phyloP scores from a whole-genome alignment of 2,329 filamentous ascomycete species.

The Zymoseptoria tritici region DNA sequence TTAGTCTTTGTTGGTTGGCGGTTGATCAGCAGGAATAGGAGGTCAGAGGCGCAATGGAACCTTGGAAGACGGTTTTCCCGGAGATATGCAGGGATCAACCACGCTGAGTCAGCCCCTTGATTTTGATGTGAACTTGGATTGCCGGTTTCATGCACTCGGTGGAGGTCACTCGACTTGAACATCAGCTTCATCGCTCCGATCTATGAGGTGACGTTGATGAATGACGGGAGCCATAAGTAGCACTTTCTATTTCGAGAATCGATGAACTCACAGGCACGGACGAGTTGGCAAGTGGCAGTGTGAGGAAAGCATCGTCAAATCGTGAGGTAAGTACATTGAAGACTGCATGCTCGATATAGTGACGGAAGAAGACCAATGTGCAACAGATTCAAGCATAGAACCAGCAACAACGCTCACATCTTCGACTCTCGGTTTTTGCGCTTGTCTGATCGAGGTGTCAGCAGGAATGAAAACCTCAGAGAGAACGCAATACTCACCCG shows the following conservation, averaged over 20 bases:
- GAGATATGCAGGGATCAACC: not conserved
- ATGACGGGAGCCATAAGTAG: not conserved
- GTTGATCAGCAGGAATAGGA: not conserved
- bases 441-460: slow-evolving; percentile 7
- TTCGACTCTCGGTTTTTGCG: slow-evolving; percentile 10
- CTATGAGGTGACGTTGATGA: not conserved
- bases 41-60: not conserved
- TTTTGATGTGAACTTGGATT: not conserved
- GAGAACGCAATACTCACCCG: slow-evolving; percentile 13
- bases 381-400: not conserved
- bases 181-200: not conserved
- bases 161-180: no score
- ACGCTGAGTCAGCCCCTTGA: not conserved
- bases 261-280: not conserved
- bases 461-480: not conserved
- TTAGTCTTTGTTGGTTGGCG: not conserved
- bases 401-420: slow-evolving; percentile 5
- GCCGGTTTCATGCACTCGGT: not conserved
- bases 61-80: not conserved
- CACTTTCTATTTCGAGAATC: not conserved
- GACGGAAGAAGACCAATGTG: not conserved
- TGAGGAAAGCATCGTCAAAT: not conserved
- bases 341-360: not conserved
- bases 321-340: not conserved
- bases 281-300: not conserved